Conservation (phyloP, 257 asterid genomes). For the Solanum chmielewskii region DNA sequence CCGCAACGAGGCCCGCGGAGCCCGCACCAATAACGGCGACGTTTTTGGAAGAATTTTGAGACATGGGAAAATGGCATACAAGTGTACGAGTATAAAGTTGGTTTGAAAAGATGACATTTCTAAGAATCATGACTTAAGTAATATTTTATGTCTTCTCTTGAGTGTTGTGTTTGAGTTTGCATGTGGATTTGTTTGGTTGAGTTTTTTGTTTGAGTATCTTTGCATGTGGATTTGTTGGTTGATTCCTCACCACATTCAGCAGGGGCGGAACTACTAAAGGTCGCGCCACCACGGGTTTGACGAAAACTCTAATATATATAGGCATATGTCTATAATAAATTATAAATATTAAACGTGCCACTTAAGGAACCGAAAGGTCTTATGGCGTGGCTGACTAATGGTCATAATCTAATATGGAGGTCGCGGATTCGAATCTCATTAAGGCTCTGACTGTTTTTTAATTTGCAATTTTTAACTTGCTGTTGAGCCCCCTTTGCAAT, state of each 20-base stretch:
- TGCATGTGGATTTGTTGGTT: not conserved
- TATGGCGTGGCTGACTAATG: no score
- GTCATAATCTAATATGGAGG: no score
- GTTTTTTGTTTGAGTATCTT: not conserved
- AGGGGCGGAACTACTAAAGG: no score
- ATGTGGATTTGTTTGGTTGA: not conserved
- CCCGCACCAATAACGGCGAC: conserved; percentile 98
- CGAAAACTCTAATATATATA: no score
- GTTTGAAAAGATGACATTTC: not conserved
- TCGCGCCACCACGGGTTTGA: no score
- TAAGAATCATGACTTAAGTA: not conserved
- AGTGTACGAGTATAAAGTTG: conserved; percentile 12
- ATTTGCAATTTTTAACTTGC: no score
- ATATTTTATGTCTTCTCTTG: not conserved
- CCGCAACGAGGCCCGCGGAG: conserved; percentile 79
- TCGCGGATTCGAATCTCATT: no score
- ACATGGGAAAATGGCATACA: conserved; percentile 18
- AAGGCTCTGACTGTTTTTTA: no score
- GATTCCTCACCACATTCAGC: not conserved
- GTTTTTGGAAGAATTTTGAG: conserved; percentile 23
- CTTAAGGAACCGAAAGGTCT: no score
- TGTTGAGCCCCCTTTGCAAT: no score
- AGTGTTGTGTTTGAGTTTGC: not conserved
- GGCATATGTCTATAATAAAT: no score
- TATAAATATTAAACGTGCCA: no score